Percentiles rank a stretch among this genome's conserved stretches.
These are phyloP conservation scores for Inonotus hispidus DNA, from an alignment of 1,284 basidiomycete genomes.

Conservation along the genomic window DNA sequence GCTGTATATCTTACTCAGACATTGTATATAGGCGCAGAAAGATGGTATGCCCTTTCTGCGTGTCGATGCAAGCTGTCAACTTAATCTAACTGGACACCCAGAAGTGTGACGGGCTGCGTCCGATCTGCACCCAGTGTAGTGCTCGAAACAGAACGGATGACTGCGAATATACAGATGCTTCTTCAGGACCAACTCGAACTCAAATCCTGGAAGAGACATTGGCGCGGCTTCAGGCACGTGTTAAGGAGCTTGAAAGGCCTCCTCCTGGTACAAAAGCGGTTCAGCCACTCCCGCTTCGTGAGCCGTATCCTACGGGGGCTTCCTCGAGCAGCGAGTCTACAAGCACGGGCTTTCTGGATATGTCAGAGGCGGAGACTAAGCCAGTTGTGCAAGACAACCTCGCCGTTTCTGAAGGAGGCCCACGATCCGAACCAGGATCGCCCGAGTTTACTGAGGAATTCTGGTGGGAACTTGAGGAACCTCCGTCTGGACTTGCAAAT, in stretches of 20 bases:
- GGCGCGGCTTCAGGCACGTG: constrained; percentile 30
- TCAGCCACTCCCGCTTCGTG: constrained; percentile 17
- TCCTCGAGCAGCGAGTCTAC: neutral
- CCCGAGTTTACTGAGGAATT: neutral
- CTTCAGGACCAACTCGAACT: constrained; percentile 28
- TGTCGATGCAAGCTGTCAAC: neutral
- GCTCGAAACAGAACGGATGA: constrained; percentile 31
- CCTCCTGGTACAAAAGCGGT: constrained; percentile 22
- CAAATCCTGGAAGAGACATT: constrained; percentile 35
- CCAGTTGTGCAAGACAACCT: neutral
- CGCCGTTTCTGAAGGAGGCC: neutral
- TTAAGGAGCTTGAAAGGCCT: constrained; percentile 36
- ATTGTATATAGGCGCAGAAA: constrained; percentile 31
- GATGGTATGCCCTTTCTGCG: constrained; percentile 26
- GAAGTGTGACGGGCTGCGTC: constrained; percentile 38
- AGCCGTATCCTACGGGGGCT: constrained; percentile 26
- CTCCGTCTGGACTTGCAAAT: constrained; percentile 18
- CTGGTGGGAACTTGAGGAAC: constrained; percentile 21
- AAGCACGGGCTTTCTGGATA: neutral
- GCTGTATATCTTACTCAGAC: neutral
- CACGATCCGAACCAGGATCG: neutral
- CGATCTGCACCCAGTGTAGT: constrained; percentile 34
- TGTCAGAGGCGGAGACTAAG: neutral
- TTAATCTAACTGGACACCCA: constrained; percentile 16
- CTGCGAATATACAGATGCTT: constrained; percentile 37